These are phyloP conservation scores for Solanum hybrid DNA, from an alignment of 305 asterid species.

Conservation along the genomic window DNA sequence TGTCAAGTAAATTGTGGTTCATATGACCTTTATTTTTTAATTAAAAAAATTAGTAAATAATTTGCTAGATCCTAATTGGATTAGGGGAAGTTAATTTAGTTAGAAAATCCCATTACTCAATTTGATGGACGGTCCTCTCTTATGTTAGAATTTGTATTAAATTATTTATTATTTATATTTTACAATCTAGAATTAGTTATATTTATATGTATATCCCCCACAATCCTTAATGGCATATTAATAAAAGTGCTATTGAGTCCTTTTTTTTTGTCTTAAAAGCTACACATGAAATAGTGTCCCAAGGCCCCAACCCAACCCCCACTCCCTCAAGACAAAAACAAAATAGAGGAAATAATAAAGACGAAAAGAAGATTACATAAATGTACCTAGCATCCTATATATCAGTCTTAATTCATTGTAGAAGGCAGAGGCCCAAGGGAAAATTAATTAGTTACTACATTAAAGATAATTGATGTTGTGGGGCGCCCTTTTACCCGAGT, in stretches of 20 bases:
- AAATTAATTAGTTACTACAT: neutral
- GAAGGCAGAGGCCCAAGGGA: neutral
- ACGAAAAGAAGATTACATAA: neutral
- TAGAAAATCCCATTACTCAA: neutral
- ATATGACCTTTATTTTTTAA: neutral
- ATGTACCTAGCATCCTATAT: neutral
- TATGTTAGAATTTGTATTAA: neutral
- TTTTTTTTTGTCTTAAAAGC: neutral
- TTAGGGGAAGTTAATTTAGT: neutral
- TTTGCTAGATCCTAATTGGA: neutral
- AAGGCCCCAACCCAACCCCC: neutral
- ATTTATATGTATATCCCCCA: neutral
- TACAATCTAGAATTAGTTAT: neutral
- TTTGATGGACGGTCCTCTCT: neutral
- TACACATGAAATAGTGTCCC: neutral
- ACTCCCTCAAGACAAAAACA: neutral
- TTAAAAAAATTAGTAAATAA: neutral
- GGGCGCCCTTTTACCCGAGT: neutral
- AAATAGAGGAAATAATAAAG: neutral
- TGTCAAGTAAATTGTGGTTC: neutral
- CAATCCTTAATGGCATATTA: neutral
- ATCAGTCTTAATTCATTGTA: neutral
- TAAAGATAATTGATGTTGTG: neutral
- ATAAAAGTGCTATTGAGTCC: neutral
- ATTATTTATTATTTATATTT: neutral